phyloP scores from a whole-genome alignment of 177 flowering plant species.

The Telopea speciosissima region DNA sequence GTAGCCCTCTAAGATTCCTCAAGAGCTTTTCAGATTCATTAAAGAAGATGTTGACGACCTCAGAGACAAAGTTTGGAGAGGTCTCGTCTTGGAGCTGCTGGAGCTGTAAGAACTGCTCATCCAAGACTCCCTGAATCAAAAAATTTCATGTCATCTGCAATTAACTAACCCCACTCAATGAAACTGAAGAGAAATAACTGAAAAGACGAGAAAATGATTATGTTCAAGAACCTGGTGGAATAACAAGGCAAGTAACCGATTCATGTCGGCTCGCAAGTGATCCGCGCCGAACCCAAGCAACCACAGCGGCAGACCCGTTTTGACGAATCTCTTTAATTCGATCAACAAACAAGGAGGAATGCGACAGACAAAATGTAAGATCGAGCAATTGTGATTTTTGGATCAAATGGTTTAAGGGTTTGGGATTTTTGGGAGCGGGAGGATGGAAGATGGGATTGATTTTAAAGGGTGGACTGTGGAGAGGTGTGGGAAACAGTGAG shows the following conservation, averaged over 20 bases:
- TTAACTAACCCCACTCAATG: too few relatives aligned
- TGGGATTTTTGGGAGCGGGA: not conserved
- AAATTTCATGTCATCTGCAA: too few relatives aligned
- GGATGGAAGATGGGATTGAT: not conserved
- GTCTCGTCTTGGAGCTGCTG: conserved; percentile 90
- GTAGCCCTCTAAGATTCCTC: conserved; percentile 45
- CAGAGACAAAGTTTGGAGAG: conserved; percentile 81
- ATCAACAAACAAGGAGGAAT: not conserved
- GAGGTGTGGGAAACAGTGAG: too few relatives aligned
- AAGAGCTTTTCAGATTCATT: conserved; percentile 86
- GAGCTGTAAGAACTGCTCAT: conserved; percentile 93
- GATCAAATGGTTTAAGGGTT: not conserved
- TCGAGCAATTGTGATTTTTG: too few relatives aligned
- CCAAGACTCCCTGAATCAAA: conserved; percentile 95
- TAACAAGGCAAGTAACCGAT: conserved; percentile 74
- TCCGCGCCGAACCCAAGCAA: conserved; percentile 76
- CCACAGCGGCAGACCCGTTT: conserved; percentile 99
- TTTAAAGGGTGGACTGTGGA: conserved; percentile 14
- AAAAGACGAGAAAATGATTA: too few relatives aligned
- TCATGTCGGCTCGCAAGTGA: conserved; percentile 77
- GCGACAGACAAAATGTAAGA: too few relatives aligned
- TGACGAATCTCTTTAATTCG: conserved; percentile 26
- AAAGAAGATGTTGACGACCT: conserved; percentile 77
- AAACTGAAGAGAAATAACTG: too few relatives aligned
- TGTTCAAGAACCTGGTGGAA: too few relatives aligned